Evolutionary conservation across 2,329 filamentous ascomycete genomes (phyloP).

Genomic region (Diplodia intermedia): DNA sequence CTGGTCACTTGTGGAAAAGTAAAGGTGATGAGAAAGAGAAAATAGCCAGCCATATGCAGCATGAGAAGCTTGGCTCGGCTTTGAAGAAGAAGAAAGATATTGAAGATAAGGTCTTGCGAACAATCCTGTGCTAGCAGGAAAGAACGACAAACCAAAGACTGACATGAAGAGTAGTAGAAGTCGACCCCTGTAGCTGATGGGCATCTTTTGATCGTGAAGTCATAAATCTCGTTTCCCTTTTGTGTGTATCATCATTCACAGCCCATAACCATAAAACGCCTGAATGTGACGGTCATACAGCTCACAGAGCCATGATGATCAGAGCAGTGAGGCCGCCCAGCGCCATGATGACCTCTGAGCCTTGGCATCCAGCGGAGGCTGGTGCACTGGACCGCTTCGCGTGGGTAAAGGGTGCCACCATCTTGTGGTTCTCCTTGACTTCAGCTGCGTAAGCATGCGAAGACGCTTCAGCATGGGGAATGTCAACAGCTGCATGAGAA

Average conservation of each 20-base stretch:
- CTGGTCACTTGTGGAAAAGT: too few species aligned
- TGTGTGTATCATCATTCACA: background rate
- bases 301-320: background rate
- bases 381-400: constrained; percentile 12
- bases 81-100: background rate
- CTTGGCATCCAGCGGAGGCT: background rate
- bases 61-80: background rate
- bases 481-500: background rate
- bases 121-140: constrained; percentile 11
- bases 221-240: background rate
- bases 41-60: background rate
- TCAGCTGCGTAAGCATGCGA: background rate
- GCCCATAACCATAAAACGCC: background rate
- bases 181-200: background rate
- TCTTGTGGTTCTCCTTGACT: background rate
- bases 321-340: background rate
- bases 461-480: background rate
- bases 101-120: background rate
- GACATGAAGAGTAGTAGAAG: constrained; percentile 2
- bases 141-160: background rate
- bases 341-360: background rate
- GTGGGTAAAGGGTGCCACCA: background rate
- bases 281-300: background rate
- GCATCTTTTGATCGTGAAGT: constrained; percentile 18
- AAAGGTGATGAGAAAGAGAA: background rate